Evolutionary conservation across 306 rosid species (phyloP).

Genomic region (Cotoneaster glaucophyllus): DNA sequence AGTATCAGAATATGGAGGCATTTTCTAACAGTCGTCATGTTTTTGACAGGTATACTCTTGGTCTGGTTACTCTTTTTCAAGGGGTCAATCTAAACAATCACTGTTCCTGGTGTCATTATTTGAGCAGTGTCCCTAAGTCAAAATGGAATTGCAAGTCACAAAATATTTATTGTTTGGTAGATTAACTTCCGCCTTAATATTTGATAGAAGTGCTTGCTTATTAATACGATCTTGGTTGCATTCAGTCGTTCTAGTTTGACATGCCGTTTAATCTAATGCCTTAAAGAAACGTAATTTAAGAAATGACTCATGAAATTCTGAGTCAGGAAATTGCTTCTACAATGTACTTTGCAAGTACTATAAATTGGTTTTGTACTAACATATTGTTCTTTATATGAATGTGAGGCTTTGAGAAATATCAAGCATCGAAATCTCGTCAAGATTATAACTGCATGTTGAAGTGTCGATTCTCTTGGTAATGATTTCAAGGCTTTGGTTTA

Average conservation of each 20-base stretch:
- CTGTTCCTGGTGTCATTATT: slow-evolving; percentile 71
- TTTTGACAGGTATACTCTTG: neutral
- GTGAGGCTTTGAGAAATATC: neutral
- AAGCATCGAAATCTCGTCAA: neutral
- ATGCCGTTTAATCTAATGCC: neutral
- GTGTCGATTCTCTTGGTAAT: neutral
- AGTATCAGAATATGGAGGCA: neutral
- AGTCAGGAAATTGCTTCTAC: neutral
- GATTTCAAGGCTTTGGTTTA: neutral
- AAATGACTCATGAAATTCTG: neutral
- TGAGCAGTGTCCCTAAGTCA: slow-evolving; percentile 65
- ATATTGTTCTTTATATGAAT: neutral
- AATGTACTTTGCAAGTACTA: neutral
- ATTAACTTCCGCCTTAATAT: neutral
- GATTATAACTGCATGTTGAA: neutral
- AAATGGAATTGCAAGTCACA: slow-evolving; percentile 57
- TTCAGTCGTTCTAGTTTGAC: neutral
- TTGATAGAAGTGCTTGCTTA: neutral
- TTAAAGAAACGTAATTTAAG: neutral
- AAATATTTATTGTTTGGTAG: slow-evolving; percentile 43
- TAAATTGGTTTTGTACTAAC: neutral
- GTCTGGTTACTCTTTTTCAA: neutral
- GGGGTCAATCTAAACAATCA: slow-evolving; percentile 26
- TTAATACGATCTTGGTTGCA: neutral
- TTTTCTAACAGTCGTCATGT: slow-evolving; percentile 13